Evolutionary conservation across 1,284 basidiomycete species (phyloP).

Genomic region (Ceratobasidium sp.): DNA sequence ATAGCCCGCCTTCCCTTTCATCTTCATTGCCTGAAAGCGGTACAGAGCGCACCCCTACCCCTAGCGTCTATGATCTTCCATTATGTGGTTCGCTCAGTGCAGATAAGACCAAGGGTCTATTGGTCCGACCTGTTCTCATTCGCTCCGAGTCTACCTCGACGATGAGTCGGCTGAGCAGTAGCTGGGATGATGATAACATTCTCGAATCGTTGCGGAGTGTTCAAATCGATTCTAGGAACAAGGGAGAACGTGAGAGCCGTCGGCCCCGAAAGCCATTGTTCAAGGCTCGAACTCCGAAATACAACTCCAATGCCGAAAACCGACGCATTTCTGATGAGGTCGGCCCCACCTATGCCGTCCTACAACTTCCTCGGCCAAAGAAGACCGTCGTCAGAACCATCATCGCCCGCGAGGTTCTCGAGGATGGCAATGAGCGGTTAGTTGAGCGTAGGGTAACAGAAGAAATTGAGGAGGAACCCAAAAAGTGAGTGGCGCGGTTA

Average conservation of each 20-base stretch:
- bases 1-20: constrained; percentile 16
- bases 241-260: constrained; percentile 17
- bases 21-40: constrained; percentile 24
- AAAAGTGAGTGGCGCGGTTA: constrained; percentile 24
- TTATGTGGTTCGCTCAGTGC: constrained; percentile 19
- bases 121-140: constrained; percentile 33
- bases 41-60: constrained; percentile 24
- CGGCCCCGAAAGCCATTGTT: constrained; percentile 12
- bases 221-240: constrained; percentile 11
- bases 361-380: constrained; percentile 30
- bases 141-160: constrained; percentile 22
- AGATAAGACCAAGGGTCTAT: constrained; percentile 29
- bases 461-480: constrained; percentile 34
- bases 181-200: constrained; percentile 27
- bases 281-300: constrained; percentile 8
- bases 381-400: constrained; percentile 33
- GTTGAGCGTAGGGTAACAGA: constrained; percentile 33
- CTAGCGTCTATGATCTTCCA: constrained; percentile 33
- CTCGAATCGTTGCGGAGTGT: constrained; percentile 24
- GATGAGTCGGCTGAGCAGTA: constrained; percentile 2
- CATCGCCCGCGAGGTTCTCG: constrained; percentile 8
- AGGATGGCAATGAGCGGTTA: constrained; percentile 18
- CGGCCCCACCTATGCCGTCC: constrained; percentile 35
- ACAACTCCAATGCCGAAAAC: background rate
- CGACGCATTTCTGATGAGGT: constrained; percentile 22